Base-by-base conservation (phyloP, 352 stramenopile genomes). In the Chrysophaeum taylorii region DNA sequence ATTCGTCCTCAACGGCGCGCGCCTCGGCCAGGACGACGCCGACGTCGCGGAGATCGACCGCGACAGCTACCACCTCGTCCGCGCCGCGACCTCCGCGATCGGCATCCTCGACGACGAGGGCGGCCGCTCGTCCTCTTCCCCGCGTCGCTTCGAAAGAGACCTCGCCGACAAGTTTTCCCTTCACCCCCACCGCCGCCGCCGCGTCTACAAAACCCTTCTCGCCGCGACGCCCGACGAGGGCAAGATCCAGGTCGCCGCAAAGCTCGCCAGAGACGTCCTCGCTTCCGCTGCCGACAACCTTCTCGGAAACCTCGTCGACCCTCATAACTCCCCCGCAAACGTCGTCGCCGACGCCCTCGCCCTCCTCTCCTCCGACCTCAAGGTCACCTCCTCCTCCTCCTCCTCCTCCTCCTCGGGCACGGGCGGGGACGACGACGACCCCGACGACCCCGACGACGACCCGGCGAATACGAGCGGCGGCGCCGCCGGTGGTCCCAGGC, bases 171-270 rank as follows among this genome's bases (percentile, higher is more conserved):
- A n/a, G n/a, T n/a, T n/a, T n/a, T n/a, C n/a, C n/a, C n/a, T n/a
- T n/a, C n/a, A n/a, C n/a, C n/a, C n/a, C n/a, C n/a, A n/a, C n/a
- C 43, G 36, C 21, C 39, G 21, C 63, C 33, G 62, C 76, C 21
- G 73, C 50, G 82, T 98, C 36, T 98, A 98, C 78, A 84, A 87
- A 18, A 94, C 97, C 57, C 78, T 98, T 71, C 79, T 98, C 29
- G 79, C 90, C 27, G 87, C 96, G 78, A 93, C 98, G 87, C 85
- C 81, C 43, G 92, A 97, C 74, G 90, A 97, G 75, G 90, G 98
- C 72, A 97, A 97, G 76, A 82, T 98, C 42, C 87, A 93, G 70
- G 89, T 97, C 0, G 96, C 90, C 2, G 94, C 92, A 76, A 90
- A 95, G 72, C 79, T 98, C 25, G 92, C 90, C 45, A 96, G 86